These are phyloP conservation scores for Lachnellula cervina DNA, from an alignment of 2,329 filamentous ascomycete genomes.

Conservation along the genomic window DNA sequence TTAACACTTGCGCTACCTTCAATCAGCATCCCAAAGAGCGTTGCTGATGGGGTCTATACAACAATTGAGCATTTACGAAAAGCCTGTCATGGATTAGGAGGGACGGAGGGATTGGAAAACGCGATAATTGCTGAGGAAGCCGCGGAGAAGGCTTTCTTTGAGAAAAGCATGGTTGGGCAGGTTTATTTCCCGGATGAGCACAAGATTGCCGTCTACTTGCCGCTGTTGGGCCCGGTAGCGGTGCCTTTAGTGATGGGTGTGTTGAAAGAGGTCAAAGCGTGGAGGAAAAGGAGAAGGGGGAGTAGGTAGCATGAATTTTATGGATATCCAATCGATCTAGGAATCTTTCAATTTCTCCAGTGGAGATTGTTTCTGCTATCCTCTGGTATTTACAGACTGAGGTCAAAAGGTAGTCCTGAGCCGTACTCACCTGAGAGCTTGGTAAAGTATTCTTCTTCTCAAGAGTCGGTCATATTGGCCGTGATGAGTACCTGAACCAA, in stretches of 20 bases:
- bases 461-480: no score
- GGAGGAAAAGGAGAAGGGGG: slow-evolving; percentile 26
- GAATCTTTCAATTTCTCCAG: neutral
- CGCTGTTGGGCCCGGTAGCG: slow-evolving; percentile 81
- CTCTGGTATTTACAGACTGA: no score
- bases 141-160: slow-evolving; percentile 92
- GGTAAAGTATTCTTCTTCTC: no score
- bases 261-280: slow-evolving; percentile 68
- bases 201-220: slow-evolving; percentile 93
- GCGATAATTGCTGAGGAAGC: slow-evolving; percentile 82
- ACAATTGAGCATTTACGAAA: slow-evolving; percentile 73
- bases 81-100: slow-evolving; percentile 68
- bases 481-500: no score
- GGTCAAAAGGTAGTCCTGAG: no score
- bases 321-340: neutral
- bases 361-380: no score
- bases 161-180: slow-evolving; percentile 98
- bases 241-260: slow-evolving; percentile 83
- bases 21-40: slow-evolving; percentile 84
- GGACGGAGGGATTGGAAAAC: slow-evolving; percentile 65
- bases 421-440: no score
- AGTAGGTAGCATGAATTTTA: neutral
- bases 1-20: slow-evolving; percentile 78
- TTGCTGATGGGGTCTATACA: slow-evolving; percentile 78
- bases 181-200: slow-evolving; percentile 98